A percentile compares a stretch with the other conserved stretches of the same genome.
These are phyloP conservation scores for Marasmius sp. DNA, from an alignment of 1,284 basidiomycete genomes.

Conservation along the genomic window DNA sequence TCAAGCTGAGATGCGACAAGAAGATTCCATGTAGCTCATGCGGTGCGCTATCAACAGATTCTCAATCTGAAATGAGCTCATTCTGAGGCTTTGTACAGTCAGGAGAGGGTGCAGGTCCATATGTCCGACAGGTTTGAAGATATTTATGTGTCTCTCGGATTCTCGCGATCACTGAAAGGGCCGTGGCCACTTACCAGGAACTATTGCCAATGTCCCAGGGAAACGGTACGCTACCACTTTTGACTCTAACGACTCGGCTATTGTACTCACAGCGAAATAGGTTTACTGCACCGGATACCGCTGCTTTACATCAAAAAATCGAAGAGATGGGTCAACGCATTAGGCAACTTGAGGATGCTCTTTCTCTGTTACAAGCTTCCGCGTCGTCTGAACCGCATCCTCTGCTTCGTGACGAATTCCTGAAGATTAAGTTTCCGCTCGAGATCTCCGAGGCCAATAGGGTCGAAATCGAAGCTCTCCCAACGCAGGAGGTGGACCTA, in stretches of 20 bases:
- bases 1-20: conserved; percentile 73
- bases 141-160: background rate
- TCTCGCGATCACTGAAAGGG: background rate
- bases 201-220: background rate
- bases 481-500: conserved; percentile 18
- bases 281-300: conserved; percentile 66
- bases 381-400: conserved; percentile 39
- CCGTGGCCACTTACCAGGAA: background rate
- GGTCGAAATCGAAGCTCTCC: conserved; percentile 9
- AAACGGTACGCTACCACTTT: background rate
- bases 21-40: conserved; percentile 56
- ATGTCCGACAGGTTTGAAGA: conserved; percentile 33
- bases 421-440: conserved; percentile 59
- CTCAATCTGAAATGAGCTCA: background rate
- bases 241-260: conserved; percentile 16
- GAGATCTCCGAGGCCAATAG: conserved; percentile 32
- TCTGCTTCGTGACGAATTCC: conserved; percentile 59
- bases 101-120: conserved; percentile 49
- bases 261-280: background rate
- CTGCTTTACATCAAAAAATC: conserved; percentile 68
- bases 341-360: conserved; percentile 66
- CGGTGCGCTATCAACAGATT: conserved; percentile 23
- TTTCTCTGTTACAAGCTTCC: conserved; percentile 61
- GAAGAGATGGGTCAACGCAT: conserved; percentile 73
- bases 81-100: conserved; percentile 23